Evolutionary conservation across 2,329 filamentous ascomycete genomes (phyloP).

Genomic region (Helicocarpus griseus): DNA sequence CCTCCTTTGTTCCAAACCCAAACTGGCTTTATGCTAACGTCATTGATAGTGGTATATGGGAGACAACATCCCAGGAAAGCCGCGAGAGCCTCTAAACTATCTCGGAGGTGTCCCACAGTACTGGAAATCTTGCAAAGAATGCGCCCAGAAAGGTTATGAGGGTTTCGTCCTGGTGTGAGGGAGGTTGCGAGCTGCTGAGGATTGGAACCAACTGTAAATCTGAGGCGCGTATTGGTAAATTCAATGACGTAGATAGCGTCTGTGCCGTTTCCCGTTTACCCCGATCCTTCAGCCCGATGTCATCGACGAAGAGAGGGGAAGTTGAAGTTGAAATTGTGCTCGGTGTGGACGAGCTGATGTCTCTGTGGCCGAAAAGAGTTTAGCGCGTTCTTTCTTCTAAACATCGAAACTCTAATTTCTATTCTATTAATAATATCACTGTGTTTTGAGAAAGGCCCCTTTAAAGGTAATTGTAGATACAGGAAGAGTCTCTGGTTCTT

Average conservation of each 20-base stretch:
- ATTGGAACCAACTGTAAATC: background rate
- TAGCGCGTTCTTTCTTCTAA: background rate
- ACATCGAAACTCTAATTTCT: no score
- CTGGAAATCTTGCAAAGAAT: background rate
- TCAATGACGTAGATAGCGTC: background rate
- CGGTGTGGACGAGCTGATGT: background rate
- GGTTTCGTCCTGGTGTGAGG: background rate
- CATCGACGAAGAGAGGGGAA: background rate
- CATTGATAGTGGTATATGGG: slow-evolving; percentile 41
- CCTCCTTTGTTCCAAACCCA: background rate
- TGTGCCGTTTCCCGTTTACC: background rate
- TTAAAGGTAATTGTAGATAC: no score
- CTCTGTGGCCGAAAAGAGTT: background rate
- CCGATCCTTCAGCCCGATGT: background rate
- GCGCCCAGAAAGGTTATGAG: background rate
- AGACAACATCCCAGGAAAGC: slow-evolving; percentile 45
- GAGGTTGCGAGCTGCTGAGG: background rate
- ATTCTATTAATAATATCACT: no score
- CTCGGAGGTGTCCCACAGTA: slow-evolving; percentile 16
- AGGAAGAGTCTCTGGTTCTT: no score
- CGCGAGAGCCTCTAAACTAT: slow-evolving; percentile 43
- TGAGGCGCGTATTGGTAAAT: background rate
- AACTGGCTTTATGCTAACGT: background rate
- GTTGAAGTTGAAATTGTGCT: no score
- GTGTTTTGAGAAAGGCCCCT: no score